A percentile compares a stretch with the other conserved stretches of the same genome.
These are phyloP conservation scores for Phaeosphaeria sp. DNA, from an alignment of 2,329 filamentous ascomycete genomes.

Conservation along the genomic window DNA sequence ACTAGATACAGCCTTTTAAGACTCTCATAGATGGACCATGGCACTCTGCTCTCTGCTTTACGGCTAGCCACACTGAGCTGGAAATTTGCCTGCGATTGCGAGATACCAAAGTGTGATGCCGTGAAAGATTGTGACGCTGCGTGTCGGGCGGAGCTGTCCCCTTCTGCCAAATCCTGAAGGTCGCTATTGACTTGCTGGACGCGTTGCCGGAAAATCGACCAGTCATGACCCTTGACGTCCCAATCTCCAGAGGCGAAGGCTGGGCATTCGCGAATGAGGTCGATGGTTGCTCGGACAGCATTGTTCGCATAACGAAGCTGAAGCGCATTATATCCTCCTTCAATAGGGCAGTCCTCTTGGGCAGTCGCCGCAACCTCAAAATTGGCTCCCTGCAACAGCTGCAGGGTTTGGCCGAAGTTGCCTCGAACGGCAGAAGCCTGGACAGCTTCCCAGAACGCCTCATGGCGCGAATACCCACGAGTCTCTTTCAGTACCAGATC, in stretches of 20 bases:
- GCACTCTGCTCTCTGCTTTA: constrained; percentile 84
- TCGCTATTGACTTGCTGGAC: constrained; percentile 73
- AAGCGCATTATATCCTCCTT: constrained; percentile 73
- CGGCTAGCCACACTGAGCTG: constrained; percentile 71
- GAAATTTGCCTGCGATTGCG: constrained; percentile 59
- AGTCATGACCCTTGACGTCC: constrained; percentile 82
- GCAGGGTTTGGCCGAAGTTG: constrained; percentile 70
- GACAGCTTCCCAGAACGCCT: constrained; percentile 85
- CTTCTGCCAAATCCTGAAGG: constrained; percentile 81
- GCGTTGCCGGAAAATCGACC: constrained; percentile 82
- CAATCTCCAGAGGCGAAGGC: constrained; percentile 71
- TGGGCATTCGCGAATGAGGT: constrained; percentile 77
- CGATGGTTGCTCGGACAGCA: constrained; percentile 71
- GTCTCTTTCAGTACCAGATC: constrained; percentile 67
- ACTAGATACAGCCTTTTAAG: constrained; percentile 82
- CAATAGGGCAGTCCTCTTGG: constrained; percentile 66
- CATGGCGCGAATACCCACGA: constrained; percentile 78
- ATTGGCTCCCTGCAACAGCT: constrained; percentile 74
- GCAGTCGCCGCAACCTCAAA: constrained; percentile 77
- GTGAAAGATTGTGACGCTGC: constrained; percentile 56
- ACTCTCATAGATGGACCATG: constrained; percentile 89
- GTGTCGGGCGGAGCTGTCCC: constrained; percentile 61
- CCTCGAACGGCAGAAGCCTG: constrained; percentile 75
- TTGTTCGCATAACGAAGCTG: constrained; percentile 81
- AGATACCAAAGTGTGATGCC: constrained; percentile 46